A percentile compares a stretch with the other conserved stretches of the same genome.
These are phyloP conservation scores for Leccinum fuscescens DNA, from an alignment of 1,284 basidiomycete genomes.

Conservation along the genomic window DNA sequence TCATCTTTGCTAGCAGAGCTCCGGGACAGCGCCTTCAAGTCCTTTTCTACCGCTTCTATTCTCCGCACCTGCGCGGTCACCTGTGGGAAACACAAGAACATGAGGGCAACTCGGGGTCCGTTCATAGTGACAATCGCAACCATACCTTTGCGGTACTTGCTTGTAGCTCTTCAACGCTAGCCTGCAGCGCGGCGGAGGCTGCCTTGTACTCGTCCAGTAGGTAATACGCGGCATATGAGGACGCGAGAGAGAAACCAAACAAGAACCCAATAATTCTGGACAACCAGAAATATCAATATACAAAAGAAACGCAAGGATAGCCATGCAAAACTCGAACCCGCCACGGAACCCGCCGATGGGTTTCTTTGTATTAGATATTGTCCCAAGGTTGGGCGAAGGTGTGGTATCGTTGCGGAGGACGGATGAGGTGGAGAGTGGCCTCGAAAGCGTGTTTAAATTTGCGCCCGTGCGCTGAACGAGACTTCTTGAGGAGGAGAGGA, in stretches of 20 bases:
- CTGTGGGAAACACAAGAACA: slow-evolving; percentile 38
- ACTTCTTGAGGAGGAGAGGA: slow-evolving; percentile 29
- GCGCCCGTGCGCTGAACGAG: slow-evolving; percentile 23
- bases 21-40: slow-evolving; percentile 73
- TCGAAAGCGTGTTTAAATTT: slow-evolving; percentile 21
- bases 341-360: slow-evolving; percentile 85
- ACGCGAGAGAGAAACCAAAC: slow-evolving; percentile 84
- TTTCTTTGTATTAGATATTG: slow-evolving; percentile 62
- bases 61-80: slow-evolving; percentile 81
- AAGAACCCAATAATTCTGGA: slow-evolving; percentile 83
- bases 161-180: slow-evolving; percentile 85
- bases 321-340: slow-evolving; percentile 52
- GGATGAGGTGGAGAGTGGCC: slow-evolving; percentile 40
- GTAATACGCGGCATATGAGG: slow-evolving; percentile 83
- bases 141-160: slow-evolving; percentile 76
- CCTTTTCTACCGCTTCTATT: slow-evolving; percentile 87
- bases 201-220: slow-evolving; percentile 88
- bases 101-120: slow-evolving; percentile 22
- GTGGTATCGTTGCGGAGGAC: slow-evolving; percentile 48
- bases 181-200: slow-evolving; percentile 79
- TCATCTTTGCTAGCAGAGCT: slow-evolving; percentile 76
- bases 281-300: slow-evolving; percentile 11
- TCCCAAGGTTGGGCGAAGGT: slow-evolving; percentile 50
- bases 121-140: neutral
- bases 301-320: neutral